These are phyloP conservation scores for Aspergillus indologenus DNA, from an alignment of 495 filamentous ascomycete species.

Conservation along the genomic window DNA sequence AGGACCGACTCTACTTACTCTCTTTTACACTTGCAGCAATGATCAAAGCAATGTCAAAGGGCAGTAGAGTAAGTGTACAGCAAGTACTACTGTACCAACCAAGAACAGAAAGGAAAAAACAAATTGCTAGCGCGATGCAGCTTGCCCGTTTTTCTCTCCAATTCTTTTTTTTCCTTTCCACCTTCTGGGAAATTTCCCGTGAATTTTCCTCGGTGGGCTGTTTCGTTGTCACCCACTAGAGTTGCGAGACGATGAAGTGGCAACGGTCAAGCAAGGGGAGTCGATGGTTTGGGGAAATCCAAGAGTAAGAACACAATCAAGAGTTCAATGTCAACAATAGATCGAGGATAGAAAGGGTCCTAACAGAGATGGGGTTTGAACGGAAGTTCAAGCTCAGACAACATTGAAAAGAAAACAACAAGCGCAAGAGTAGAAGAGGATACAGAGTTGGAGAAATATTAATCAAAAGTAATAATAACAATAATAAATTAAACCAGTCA, in stretches of 20 bases:
- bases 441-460: conserved; percentile 14
- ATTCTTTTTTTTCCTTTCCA: not conserved
- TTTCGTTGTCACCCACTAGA: conserved; percentile 13
- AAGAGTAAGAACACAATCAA: not conserved
- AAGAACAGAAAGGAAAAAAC: conserved; percentile 20
- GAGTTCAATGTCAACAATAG: conserved; percentile 2
- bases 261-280: conserved; percentile 25
- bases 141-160: conserved; percentile 24
- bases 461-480: conserved; percentile 10
- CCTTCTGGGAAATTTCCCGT: conserved; percentile 22
- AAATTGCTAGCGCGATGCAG: conserved; percentile 29
- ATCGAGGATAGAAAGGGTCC: conserved; percentile 7
- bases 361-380: conserved; percentile 10
- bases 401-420: conserved; percentile 10
- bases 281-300: conserved; percentile 17
- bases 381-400: conserved; percentile 5
- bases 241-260: conserved; percentile 15
- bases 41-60: conserved; percentile 6
- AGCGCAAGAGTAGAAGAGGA: conserved; percentile 14
- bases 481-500: conserved; percentile 20
- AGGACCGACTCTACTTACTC: conserved; percentile 7
- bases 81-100: conserved; percentile 12
- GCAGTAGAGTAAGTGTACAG: conserved; percentile 11
- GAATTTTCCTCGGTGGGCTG: conserved; percentile 5
- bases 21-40: conserved; percentile 17